Percentiles rank a stretch among this genome's conserved stretches.
Conservation (phyloP, 1,284 basidiomycete species). For the Sporisorium graminicola region DNA sequence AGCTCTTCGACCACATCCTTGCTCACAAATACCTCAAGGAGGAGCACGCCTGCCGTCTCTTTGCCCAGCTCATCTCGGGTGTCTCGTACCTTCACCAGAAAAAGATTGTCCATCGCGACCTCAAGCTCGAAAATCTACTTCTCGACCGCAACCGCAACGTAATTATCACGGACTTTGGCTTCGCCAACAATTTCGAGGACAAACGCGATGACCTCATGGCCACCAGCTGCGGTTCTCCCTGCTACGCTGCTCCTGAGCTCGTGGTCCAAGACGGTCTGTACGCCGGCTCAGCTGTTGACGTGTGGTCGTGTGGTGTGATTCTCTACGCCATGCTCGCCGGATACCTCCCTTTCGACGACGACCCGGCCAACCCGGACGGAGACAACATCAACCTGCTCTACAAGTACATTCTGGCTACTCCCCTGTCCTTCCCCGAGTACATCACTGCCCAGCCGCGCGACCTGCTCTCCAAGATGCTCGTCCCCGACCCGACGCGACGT, state of each 20-base stretch:
- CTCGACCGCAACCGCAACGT: conserved; percentile 97
- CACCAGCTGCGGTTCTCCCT: conserved; percentile 95
- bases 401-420: conserved; percentile 87
- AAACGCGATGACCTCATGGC: conserved; percentile 93
- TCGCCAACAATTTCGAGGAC: conserved; percentile 92
- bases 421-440: conserved; percentile 68
- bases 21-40: conserved; percentile 97
- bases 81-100: conserved; percentile 99
- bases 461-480: conserved; percentile 66
- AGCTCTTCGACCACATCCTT: conserved; percentile 98
- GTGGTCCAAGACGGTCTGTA: conserved; percentile 98
- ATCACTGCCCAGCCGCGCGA: conserved; percentile 67
- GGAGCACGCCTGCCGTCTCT: conserved; percentile 92
- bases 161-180: conserved; percentile 99
- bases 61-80: conserved; percentile 97
- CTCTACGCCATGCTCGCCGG: conserved; percentile 99
- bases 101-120: conserved; percentile 98
- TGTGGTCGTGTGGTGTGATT: conserved; percentile 99
- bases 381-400: conserved; percentile 99
- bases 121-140: conserved; percentile 97
- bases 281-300: conserved; percentile 97
- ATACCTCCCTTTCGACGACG: conserved; percentile 99
- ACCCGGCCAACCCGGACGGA: conserved; percentile 97
- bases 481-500: conserved; percentile 64
- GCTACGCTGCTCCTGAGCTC: conserved; percentile 98